These are phyloP conservation scores for Backusella psychrophila DNA, from an alignment of 192 early-diverging fungal species.

Conservation along the genomic window DNA sequence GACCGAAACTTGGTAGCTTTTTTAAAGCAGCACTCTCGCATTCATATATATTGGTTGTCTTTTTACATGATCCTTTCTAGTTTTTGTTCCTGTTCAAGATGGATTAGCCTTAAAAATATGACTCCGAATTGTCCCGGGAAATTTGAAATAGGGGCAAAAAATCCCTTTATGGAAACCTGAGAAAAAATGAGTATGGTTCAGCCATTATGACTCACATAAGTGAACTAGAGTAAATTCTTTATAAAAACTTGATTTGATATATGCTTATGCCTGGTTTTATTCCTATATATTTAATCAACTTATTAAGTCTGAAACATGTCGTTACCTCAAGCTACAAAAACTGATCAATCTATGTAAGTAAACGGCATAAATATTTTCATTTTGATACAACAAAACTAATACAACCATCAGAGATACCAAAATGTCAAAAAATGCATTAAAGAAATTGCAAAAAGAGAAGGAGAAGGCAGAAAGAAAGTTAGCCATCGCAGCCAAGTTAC, in stretches of 20 bases:
- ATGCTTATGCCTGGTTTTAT: neutral
- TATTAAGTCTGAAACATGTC: neutral
- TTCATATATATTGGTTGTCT: too few species aligned
- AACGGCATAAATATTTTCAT: neutral
- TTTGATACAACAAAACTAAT: neutral
- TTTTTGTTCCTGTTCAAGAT: too few species aligned
- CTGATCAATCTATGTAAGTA: neutral
- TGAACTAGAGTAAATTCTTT: neutral
- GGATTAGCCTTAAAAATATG: too few species aligned
- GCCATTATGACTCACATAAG: neutral
- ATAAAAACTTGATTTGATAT: neutral
- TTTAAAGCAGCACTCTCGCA: too few species aligned
- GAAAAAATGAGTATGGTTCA: neutral
- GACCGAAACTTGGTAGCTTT: too few species aligned
- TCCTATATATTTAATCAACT: neutral
- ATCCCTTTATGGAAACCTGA: neutral
- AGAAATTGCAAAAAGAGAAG: constrained; percentile 89
- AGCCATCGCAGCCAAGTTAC: constrained; percentile 61
- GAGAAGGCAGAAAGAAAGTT: constrained; percentile 79
- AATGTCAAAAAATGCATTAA: constrained; percentile 85
- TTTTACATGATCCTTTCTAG: too few species aligned
- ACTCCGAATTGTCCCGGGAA: too few species aligned
- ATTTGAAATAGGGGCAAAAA: neutral
- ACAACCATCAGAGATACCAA: constrained; percentile 79
- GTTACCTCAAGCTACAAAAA: neutral